These are phyloP conservation scores for Amanita inopinata DNA, from an alignment of 768 basidiomycete genomes.

Conservation along the genomic window DNA sequence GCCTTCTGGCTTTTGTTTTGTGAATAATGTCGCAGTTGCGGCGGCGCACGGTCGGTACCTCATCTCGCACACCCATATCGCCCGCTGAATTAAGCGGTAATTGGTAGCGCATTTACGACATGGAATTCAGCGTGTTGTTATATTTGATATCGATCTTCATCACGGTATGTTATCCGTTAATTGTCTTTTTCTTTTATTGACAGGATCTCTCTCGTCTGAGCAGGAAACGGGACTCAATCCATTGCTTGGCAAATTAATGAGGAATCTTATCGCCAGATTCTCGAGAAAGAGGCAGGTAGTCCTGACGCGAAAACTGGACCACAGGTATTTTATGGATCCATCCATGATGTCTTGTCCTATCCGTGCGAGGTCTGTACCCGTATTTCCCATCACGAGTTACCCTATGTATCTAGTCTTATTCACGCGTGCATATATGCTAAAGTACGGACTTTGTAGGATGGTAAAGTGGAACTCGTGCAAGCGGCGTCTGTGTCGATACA, in stretches of 20 bases:
- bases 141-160: conserved; percentile 90
- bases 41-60: conserved; percentile 72
- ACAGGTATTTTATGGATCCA: conserved; percentile 77
- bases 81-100: not conserved
- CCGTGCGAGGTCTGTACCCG: conserved; percentile 67
- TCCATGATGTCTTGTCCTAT: conserved; percentile 90
- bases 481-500: conserved; percentile 80
- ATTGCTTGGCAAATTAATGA: conserved; percentile 89
- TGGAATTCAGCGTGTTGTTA: conserved; percentile 65
- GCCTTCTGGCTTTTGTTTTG: conserved; percentile 90
- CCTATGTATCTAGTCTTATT: too few species aligned
- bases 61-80: not conserved
- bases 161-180: conserved; percentile 43
- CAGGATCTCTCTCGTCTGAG: not conserved
- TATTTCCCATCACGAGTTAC: too few species aligned
- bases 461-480: conserved; percentile 66
- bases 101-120: conserved; percentile 69
- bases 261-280: conserved; percentile 62
- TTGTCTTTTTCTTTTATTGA: not conserved
- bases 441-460: conserved; percentile 44
- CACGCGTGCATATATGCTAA: too few species aligned
- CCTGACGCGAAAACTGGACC: conserved; percentile 32
- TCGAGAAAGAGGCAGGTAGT: conserved; percentile 41
- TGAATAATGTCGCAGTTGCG: conserved; percentile 87
- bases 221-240: conserved; percentile 92